These are phyloP conservation scores for Cyanidiococcus yangmingshanensis DNA, from an alignment of 23 red algal species.

Conservation along the genomic window DNA sequence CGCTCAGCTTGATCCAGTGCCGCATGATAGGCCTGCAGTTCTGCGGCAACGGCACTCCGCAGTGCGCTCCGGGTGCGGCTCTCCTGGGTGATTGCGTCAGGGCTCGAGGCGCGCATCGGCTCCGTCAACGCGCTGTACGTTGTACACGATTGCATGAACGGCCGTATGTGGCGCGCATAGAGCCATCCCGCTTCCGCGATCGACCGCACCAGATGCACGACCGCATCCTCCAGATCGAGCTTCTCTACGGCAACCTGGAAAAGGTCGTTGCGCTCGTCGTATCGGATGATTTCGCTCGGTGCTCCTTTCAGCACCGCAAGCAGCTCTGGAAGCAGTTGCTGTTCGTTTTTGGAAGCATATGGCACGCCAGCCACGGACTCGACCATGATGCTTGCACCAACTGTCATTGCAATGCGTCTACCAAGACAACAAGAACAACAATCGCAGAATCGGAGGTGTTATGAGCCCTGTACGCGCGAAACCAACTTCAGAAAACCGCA, in stretches of 20 bases:
- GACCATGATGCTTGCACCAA: not conserved
- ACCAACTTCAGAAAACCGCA: no score
- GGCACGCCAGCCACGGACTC: not conserved
- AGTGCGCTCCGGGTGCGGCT: not conserved
- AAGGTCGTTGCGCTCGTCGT: not conserved
- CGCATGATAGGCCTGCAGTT: not conserved
- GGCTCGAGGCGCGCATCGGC: not conserved
- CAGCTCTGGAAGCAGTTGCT: not conserved
- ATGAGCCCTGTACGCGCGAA: no score
- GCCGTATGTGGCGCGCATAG: not conserved
- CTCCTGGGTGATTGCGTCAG: not conserved
- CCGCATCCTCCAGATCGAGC: not conserved
- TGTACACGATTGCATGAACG: not conserved
- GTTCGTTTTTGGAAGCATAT: not conserved
- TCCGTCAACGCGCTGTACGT: not conserved
- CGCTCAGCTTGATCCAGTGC: not conserved
- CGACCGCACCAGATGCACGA: not conserved
- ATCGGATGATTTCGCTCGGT: not conserved
- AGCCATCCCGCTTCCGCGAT: constrained; percentile 6
- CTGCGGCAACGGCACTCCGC: not conserved
- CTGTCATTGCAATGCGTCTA: not conserved
- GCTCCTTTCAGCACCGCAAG: not conserved
- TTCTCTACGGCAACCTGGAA: not conserved
- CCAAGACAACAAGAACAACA: no score
- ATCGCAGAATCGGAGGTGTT: no score